These are phyloP conservation scores for Thelonectria discophora DNA, from an alignment of 2,329 filamentous ascomycete species.

Conservation along the genomic window DNA sequence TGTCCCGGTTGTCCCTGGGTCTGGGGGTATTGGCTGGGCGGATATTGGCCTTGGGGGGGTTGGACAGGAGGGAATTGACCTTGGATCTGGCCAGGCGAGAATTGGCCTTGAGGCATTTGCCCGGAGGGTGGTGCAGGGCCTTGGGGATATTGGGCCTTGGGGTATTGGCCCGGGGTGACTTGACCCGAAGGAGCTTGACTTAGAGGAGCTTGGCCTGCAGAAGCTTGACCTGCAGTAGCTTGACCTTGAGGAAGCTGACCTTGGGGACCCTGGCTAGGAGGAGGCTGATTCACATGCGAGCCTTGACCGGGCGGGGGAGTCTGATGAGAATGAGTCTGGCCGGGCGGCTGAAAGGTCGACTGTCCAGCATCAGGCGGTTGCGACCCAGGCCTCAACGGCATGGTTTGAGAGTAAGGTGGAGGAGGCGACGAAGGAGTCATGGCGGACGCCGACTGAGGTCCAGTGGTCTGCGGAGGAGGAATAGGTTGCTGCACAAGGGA, in stretches of 20 bases:
- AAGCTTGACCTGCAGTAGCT: slow-evolving; percentile 4
- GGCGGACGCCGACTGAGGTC: slow-evolving; percentile 15
- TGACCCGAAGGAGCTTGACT: slow-evolving; percentile 1
- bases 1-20: slow-evolving; percentile 12
- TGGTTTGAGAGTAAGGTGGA: slow-evolving; percentile 36
- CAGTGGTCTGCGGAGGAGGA: slow-evolving; percentile 17
- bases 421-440: slow-evolving; percentile 35
- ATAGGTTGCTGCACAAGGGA: slow-evolving; percentile 26
- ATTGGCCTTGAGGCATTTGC: neutral
- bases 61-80: slow-evolving; percentile 1
- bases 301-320: slow-evolving; percentile 10
- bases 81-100: neutral
- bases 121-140: neutral
- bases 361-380: slow-evolving; percentile 28
- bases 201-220: neutral
- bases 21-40: slow-evolving; percentile 23
- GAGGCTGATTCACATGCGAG: neutral
- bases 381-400: slow-evolving; percentile 20
- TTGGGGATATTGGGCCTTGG: neutral
- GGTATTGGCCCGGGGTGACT: neutral
- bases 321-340: slow-evolving; percentile 21
- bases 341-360: slow-evolving; percentile 18
- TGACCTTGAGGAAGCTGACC: neutral
- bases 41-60: neutral
- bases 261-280: neutral